Evolutionary conservation across 225 moss, liverwort and hornwort genomes (phyloP), one percentile per base, ranked within the genome.

Genomic region (Polytrichum formosum): DNA sequence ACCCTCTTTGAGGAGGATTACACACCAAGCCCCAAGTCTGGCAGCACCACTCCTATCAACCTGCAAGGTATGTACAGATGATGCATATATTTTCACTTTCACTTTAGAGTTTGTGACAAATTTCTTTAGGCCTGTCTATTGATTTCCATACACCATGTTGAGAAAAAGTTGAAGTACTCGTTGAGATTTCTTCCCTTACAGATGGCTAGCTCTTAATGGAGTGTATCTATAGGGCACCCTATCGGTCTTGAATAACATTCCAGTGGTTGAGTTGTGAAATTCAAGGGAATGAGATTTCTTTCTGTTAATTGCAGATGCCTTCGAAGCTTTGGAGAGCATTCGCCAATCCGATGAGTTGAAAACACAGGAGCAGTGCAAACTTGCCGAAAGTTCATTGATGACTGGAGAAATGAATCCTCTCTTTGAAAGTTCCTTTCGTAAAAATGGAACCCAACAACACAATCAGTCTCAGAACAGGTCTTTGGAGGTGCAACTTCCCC

Each of bases 1-100:
- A 78, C 69, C 74, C 70, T 80, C 31, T 87, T 91, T 55, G 75
- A 78, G 56, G 91, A 91, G 55, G 86, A 91, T 26, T 79, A 46
- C 80, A 82, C 58, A 69, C 87, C 66, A 55, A 83, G 76, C 74
- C 82, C 64, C 27, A 79, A 59, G 70, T 68, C 74, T 74, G 74
- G 68, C 65, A 26, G 25, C 9, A 60, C 61, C 26, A 69, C 22
- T 26, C 9, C 72, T 33, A 35, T 65, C 64, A 64, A 69, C 31
- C 33, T 70, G 70, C 74, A 76, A 79, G 54, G 80, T 76, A 64
- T 30, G 28, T 30, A 27, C 64, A 64, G 64, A 27, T 64, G 29
- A 64, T 18, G 18, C 3, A 61, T 22, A 22, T n/a, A 22, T 61
- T 26, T 61, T 22, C 61, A 61, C 46, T 13, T 46, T 2, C 10